Conservation (phyloP, 495 filamentous ascomycete species). For the Glonium stellatum region DNA sequence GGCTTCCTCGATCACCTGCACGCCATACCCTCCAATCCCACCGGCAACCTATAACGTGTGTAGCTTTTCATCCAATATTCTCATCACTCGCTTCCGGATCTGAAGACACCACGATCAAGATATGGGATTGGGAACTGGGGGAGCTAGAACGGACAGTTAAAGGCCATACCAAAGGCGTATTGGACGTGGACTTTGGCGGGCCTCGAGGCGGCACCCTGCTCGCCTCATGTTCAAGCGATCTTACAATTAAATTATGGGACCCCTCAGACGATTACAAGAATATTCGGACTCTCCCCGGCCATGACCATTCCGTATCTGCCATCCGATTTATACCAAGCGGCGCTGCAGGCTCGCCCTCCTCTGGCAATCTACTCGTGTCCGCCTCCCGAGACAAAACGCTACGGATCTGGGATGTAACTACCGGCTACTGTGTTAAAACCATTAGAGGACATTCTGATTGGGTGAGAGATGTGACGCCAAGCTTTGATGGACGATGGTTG, state of each 20-base stretch:
- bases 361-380: conserved; percentile 72
- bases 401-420: conserved; percentile 86
- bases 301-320: conserved; percentile 85
- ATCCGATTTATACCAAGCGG: conserved; percentile 85
- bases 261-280: conserved; percentile 93
- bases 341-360: conserved; percentile 53
- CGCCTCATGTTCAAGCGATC: conserved; percentile 81
- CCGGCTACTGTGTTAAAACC: conserved; percentile 85
- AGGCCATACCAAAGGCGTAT: conserved; percentile 82
- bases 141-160: conserved; percentile 89
- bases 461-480: conserved; percentile 80
- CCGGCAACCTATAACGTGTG: conserved; percentile 69
- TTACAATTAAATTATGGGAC: conserved; percentile 96
- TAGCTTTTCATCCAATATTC: conserved; percentile 93
- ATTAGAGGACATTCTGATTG: conserved; percentile 77
- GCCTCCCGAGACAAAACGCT: conserved; percentile 78
- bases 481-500: conserved; percentile 74
- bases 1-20: conserved; percentile 76
- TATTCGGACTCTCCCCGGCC: conserved; percentile 83
- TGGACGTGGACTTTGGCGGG: conserved; percentile 88
- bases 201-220: conserved; percentile 78
- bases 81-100: conserved; percentile 87
- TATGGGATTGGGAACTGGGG: conserved; percentile 97
- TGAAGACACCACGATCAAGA: conserved; percentile 82
- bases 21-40: conserved; percentile 83